Conservation (phyloP, 2,329 filamentous ascomycete genomes). For the Xylaria sp. region DNA sequence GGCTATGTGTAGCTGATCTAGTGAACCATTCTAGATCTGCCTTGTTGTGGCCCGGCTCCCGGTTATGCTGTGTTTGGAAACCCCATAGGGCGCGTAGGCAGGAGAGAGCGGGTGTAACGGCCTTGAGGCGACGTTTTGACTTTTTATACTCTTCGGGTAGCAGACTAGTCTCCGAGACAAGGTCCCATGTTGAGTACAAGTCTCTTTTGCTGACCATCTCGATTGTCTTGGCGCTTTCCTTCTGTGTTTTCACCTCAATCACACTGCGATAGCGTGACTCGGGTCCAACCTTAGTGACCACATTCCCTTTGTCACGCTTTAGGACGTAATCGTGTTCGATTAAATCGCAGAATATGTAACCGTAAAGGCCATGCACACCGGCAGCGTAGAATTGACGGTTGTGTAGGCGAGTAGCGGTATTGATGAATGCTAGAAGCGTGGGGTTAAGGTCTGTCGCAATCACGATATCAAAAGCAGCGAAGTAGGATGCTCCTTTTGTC, state of each 20-base stretch:
- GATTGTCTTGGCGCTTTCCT: slow-evolving; percentile 74
- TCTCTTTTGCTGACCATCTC: slow-evolving; percentile 95
- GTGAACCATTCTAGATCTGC: slow-evolving; percentile 82
- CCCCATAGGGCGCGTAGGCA: slow-evolving; percentile 92
- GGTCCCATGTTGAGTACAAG: slow-evolving; percentile 85
- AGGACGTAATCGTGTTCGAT: slow-evolving; percentile 92
- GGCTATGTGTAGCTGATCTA: slow-evolving; percentile 78
- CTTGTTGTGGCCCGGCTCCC: slow-evolving; percentile 65
- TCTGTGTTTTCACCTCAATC: slow-evolving; percentile 75
- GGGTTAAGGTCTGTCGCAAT: slow-evolving; percentile 91
- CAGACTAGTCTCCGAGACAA: slow-evolving; percentile 81
- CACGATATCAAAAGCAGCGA: slow-evolving; percentile 81
- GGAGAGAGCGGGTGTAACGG: slow-evolving; percentile 85
- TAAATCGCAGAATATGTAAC: slow-evolving; percentile 94
- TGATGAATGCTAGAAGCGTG: slow-evolving; percentile 78
- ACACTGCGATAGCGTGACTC: slow-evolving; percentile 85
- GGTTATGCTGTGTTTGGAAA: slow-evolving; percentile 72
- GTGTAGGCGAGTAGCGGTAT: slow-evolving; percentile 84
- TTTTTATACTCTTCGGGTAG: slow-evolving; percentile 76
- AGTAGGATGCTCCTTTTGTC: slow-evolving; percentile 78
- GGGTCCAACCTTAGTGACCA: slow-evolving; percentile 66
- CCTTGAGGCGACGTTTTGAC: slow-evolving; percentile 74
- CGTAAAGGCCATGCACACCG: slow-evolving; percentile 88
- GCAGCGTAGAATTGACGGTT: slow-evolving; percentile 89
- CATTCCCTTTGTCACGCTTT: slow-evolving; percentile 84